Evolutionary conservation across 2,329 filamentous ascomycete species (phyloP).

Genomic region (Apiospora hydei): DNA sequence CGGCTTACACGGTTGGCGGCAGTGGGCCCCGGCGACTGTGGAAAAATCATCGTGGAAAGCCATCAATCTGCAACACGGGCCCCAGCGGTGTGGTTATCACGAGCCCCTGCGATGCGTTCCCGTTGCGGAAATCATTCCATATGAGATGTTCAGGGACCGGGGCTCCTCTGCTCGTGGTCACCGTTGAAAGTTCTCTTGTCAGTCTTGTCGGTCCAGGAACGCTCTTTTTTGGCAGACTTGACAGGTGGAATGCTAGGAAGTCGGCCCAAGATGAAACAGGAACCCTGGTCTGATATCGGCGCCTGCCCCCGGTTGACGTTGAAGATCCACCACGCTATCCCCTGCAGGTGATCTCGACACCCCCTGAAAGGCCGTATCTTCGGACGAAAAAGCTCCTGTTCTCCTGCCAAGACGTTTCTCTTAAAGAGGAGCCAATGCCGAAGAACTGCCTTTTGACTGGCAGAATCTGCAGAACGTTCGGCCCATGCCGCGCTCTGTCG

Average conservation of each 20-base stretch:
- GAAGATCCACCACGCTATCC: conserved; percentile 12
- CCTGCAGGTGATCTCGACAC: conserved; percentile 20
- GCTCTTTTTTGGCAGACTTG: background rate
- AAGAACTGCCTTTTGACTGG: background rate
- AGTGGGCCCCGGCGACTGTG: background rate
- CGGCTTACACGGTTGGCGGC: background rate
- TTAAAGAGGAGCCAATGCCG: background rate
- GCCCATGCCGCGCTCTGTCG: background rate
- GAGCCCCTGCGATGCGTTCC: background rate
- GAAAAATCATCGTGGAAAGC: background rate
- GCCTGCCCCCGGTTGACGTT: background rate
- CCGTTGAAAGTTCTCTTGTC: background rate
- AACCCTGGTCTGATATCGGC: conserved; percentile 10
- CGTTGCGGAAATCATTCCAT: conserved; percentile 21
- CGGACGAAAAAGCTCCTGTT: background rate
- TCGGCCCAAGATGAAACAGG: background rate
- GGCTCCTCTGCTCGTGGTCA: background rate
- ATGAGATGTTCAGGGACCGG: conserved; percentile 1
- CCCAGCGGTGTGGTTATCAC: background rate
- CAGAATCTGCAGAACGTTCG: background rate
- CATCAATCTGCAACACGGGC: conserved; percentile 15
- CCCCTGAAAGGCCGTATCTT: background rate
- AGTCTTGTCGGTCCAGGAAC: background rate
- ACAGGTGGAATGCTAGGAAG: background rate
- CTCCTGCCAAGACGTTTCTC: conserved; percentile 2